These are phyloP conservation scores for Daldinia vernicosa DNA, from an alignment of 495 filamentous ascomycete species.

Conservation along the genomic window DNA sequence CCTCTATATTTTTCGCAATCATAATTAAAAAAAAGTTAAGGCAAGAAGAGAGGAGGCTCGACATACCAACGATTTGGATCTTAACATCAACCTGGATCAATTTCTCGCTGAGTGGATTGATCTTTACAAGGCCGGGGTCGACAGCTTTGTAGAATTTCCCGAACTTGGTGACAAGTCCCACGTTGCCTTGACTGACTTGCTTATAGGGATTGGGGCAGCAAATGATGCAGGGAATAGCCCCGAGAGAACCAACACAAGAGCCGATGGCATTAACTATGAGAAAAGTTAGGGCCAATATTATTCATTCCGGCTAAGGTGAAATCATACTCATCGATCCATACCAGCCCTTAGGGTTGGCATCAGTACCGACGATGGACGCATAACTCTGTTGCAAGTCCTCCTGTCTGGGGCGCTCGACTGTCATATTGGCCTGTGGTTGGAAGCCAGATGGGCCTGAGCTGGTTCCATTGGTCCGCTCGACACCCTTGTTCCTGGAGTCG, in stretches of 20 bases:
- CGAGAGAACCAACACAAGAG: constrained; percentile 76
- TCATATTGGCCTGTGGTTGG: constrained; percentile 63
- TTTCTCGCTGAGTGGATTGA: constrained; percentile 94
- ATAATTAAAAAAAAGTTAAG: constrained; percentile 5
- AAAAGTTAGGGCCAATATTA: constrained; percentile 13
- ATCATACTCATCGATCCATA: constrained; percentile 85
- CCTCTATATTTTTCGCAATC: constrained; percentile 63
- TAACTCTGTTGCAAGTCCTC: constrained; percentile 92
- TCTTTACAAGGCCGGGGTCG: constrained; percentile 95
- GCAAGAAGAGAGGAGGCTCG: background rate
- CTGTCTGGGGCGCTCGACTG: constrained; percentile 80
- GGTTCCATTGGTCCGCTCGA: constrained; percentile 33
- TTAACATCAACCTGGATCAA: constrained; percentile 96
- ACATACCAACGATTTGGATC: constrained; percentile 91
- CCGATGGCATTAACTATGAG: constrained; percentile 78
- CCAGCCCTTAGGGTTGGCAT: constrained; percentile 83
- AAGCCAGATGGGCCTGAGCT: constrained; percentile 46
- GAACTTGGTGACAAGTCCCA: constrained; percentile 94
- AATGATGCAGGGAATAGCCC: constrained; percentile 92
- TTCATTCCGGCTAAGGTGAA: background rate
- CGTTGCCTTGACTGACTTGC: constrained; percentile 89
- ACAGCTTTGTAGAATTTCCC: constrained; percentile 96
- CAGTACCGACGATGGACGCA: constrained; percentile 76
- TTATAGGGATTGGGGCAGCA: constrained; percentile 97
- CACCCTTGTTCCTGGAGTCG: constrained; percentile 32